phyloP scores from a whole-genome alignment of 2,329 filamentous ascomycete genomes.

The Colletotrichum orchidophilum region DNA sequence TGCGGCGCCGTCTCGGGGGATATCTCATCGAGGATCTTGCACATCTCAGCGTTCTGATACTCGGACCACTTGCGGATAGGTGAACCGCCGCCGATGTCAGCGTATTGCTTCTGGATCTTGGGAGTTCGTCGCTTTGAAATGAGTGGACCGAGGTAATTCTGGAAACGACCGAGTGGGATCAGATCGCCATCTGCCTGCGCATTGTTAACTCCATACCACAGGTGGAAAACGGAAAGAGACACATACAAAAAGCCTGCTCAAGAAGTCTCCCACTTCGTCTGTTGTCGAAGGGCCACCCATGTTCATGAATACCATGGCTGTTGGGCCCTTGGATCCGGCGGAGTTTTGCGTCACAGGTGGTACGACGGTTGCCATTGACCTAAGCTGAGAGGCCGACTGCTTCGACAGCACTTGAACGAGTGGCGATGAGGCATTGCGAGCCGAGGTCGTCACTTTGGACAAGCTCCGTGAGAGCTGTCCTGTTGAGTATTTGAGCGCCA shows the following conservation, averaged over 20 bases:
- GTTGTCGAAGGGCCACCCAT: conserved; percentile 96
- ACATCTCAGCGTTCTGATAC: conserved; percentile 93
- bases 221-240: not conserved
- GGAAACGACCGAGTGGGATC: conserved; percentile 92
- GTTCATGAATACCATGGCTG: conserved; percentile 98
- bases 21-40: conserved; percentile 91
- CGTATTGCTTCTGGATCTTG: conserved; percentile 96
- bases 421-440: conserved; percentile 34
- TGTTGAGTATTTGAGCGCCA: conserved; percentile 52
- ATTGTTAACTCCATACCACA: conserved; percentile 32
- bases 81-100: conserved; percentile 94
- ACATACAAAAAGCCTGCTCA: conserved; percentile 90
- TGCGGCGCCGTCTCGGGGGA: conserved; percentile 95
- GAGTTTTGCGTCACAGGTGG: conserved; percentile 85
- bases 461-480: conserved; percentile 47
- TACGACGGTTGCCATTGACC: conserved; percentile 65
- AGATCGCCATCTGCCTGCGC: conserved; percentile 86
- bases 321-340: conserved; percentile 78
- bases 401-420: conserved; percentile 39
- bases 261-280: conserved; percentile 87
- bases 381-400: conserved; percentile 49
- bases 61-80: conserved; percentile 99
- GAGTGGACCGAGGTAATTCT: conserved; percentile 88
- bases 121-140: conserved; percentile 89
- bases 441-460: conserved; percentile 25